Evolutionary conservation across 106 monocot genomes (phyloP).

Genomic region (Phalaenopsis aphrodite): DNA sequence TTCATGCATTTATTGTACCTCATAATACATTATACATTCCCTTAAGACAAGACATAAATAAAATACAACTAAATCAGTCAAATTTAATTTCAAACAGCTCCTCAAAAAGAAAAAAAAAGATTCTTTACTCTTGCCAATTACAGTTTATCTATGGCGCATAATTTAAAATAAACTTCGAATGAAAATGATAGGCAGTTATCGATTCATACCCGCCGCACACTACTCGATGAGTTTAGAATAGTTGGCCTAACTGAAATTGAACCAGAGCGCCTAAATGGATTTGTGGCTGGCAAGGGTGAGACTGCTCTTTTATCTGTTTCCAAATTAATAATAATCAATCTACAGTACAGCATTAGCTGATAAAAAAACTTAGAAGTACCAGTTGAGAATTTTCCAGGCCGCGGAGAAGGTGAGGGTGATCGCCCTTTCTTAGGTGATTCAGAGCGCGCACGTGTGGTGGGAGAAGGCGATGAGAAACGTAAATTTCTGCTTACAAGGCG

Average conservation of each 20-base stretch:
- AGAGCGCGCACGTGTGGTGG: slow-evolving; percentile 38
- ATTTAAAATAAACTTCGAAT: background rate
- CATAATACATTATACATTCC: background rate
- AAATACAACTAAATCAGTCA: background rate
- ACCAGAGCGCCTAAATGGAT: slow-evolving; percentile 41
- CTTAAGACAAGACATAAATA: background rate
- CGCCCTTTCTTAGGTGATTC: slow-evolving; percentile 44
- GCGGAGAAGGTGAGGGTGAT: slow-evolving; percentile 40
- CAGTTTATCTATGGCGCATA: background rate
- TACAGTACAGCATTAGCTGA: background rate
- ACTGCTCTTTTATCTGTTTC: slow-evolving; percentile 39
- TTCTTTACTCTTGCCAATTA: background rate
- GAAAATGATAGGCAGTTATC: background rate
- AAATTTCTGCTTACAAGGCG: slow-evolving; percentile 36
- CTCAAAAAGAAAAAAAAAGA: background rate
- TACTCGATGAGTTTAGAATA: slow-evolving; percentile 37
- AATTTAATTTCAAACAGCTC: background rate
- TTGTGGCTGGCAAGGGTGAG: slow-evolving; percentile 42
- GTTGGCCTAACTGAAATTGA: slow-evolving; percentile 43
- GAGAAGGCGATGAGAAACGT: slow-evolving; percentile 22
- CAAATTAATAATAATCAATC: slow-evolving; percentile 5
- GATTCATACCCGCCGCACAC: slow-evolving; percentile 35
- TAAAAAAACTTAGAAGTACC: slow-evolving; percentile 14
- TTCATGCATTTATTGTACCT: no score
- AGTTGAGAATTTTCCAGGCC: slow-evolving; percentile 16